Base-by-base conservation (phyloP, 106 monocot species). In the Amphibolis antarctica region DNA sequence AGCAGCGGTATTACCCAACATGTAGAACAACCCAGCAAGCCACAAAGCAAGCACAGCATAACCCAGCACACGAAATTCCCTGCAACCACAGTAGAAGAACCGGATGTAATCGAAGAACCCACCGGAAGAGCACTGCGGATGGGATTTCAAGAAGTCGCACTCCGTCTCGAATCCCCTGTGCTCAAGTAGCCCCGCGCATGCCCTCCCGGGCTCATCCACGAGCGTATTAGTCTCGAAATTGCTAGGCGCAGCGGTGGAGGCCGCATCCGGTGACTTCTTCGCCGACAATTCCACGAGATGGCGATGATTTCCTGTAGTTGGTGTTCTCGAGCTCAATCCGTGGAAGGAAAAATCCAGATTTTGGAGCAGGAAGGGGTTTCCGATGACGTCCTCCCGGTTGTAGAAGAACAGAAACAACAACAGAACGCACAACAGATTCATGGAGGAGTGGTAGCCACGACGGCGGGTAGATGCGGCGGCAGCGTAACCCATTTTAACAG, bases 1-100 rank as follows among this genome's bases (percentile, higher is more conserved):
- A 6, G 94, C 94, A 10, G 94, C 94, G 0, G 96, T 98, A 71
- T 98, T 98, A 13, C 96, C 96, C 59, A 92, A 45, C 58, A 87
- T 72, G 48, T 87, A 92, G 77, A 92, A 92, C 24, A 92, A 67
- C 17, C 79, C 79, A 14, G 72, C 70, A 10, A 92, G 69, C 81
- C 92, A 87, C 27, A 87, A 10, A 11, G 31, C 57, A 11, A 92
- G 74, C 28, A 80, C 64, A 10, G 77, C 60, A 46, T 81, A 92
- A 18, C 86, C 92, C 64, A 92, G 64, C 26, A 71, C 29, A 3
- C 18, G 71, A 59, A 82, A 62, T 51, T 77, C 66, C 19, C 60
- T 55, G 68, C 86, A 92, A 17, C 54, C 52, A 31, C 92, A 96
- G 76, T 90, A 96, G 75, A 86, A 86, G 64, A 96, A 86, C 0